Conservation (phyloP, 1,284 basidiomycete species). For the Rhodotorula glutinis region DNA sequence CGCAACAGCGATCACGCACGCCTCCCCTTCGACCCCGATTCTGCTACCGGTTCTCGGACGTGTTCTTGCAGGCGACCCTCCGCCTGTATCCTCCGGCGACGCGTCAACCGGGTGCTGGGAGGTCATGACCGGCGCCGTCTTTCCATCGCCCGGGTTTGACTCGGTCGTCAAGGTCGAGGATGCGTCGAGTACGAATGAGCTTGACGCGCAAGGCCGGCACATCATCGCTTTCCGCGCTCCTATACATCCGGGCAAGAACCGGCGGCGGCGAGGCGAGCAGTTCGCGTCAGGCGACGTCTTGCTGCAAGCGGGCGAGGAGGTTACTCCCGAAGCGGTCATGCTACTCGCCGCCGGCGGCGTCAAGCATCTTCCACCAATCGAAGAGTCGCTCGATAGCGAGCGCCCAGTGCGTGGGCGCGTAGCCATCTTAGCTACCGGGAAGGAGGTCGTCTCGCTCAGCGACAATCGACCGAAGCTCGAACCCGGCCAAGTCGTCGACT, state of each 20-base stretch:
- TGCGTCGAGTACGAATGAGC: neutral
- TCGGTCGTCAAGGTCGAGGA: slow-evolving; percentile 19
- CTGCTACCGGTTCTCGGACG: slow-evolving; percentile 8
- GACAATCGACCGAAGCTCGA: neutral
- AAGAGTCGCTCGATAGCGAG: neutral
- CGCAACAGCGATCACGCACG: neutral
- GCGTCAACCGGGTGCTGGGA: slow-evolving; percentile 7
- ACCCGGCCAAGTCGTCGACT: slow-evolving; percentile 19
- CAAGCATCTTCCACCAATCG: neutral
- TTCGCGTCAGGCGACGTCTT: neutral
- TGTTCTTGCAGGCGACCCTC: slow-evolving; percentile 4
- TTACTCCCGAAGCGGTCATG: slow-evolving; percentile 11
- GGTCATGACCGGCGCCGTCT: slow-evolving; percentile 16
- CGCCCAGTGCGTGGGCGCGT: neutral
- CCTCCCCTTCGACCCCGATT: neutral
- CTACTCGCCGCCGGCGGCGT: slow-evolving; percentile 10
- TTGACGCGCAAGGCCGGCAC: neutral
- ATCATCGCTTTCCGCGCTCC: neutral
- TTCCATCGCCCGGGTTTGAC: neutral
- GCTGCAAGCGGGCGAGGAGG: neutral
- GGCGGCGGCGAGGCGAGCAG: slow-evolving; percentile 11
- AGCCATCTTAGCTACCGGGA: slow-evolving; percentile 11
- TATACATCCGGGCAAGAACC: neutral
- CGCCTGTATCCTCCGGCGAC: neutral
- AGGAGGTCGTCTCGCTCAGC: slow-evolving; percentile 7